Base-by-base conservation (phyloP, 228 moss, liverwort and hornwort species). In the Sphagnum magellanicum region DNA sequence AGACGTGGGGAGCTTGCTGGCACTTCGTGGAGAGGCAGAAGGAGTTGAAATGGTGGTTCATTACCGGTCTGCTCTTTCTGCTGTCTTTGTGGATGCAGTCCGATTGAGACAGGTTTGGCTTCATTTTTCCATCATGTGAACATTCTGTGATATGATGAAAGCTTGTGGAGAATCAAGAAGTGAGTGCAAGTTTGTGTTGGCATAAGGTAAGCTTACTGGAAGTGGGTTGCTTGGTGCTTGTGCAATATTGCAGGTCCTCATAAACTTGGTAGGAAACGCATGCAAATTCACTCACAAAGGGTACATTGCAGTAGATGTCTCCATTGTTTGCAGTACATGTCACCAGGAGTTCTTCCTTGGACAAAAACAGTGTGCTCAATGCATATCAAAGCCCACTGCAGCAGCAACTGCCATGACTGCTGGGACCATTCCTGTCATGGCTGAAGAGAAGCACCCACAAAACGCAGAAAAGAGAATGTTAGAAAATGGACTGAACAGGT, bases 31-130 rank as follows among this genome's bases (percentile, higher is more conserved):
- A 32, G 84, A 84, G 61, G 81, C 80, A 71, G 75, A 78, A 68
- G 81, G 81, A 61, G 84, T 84, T 50, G 84, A 84, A 71, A 81
- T 84, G 81, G 84, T 81, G 14, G 84, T 84, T 50, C 84, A 80
- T 4, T 84, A 80, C 52, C 73, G 84, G 4, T 78, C 81, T 58
- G 69, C 81, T 15, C 51, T 84, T 52, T 84, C 84, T 4, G 78
- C 84, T 15, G 84, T 84, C 48, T 69, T 71, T 6, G 84, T 81
- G 55, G 84, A 84, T 67, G 81, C 81, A 60, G 75, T 81, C 4
- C 80, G 84, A 66, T 76, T 84, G 61, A 78, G 84, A 65, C 84
- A 84, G 80, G 80, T 84, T 17, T 11, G 61, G 11, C 10, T 11
- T 4, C 61, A 11, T 61, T 61, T 61, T 61, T 17, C 57, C 32